Conservation (phyloP, 352 stramenopile genomes). For the Phytophthora nicotianae region DNA sequence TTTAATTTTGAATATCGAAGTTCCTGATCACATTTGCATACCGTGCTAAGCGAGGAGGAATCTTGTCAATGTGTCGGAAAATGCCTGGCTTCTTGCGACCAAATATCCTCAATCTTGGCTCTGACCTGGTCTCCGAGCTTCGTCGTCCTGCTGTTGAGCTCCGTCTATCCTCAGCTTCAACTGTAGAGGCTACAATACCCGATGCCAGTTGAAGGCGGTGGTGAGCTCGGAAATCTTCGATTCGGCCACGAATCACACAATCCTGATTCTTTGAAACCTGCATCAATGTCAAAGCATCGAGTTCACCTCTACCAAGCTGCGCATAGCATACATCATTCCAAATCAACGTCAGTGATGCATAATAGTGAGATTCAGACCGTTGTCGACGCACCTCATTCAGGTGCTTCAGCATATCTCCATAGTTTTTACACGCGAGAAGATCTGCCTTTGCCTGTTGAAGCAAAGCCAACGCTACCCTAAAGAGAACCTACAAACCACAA, state of each 20-base stretch:
- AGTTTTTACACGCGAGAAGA: constrained; percentile 66
- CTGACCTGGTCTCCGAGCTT: constrained; percentile 48
- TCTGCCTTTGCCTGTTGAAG: constrained; percentile 65
- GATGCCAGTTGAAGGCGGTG: constrained; percentile 83
- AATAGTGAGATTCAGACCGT: background rate
- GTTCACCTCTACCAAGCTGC: constrained; percentile 62
- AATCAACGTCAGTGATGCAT: background rate
- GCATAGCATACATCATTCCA: background rate
- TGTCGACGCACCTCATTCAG: constrained; percentile 71
- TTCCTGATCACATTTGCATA: constrained; percentile 28
- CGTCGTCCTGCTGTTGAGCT: constrained; percentile 34
- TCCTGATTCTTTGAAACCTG: constrained; percentile 65
- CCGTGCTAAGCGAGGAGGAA: constrained; percentile 50
- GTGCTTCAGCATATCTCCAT: constrained; percentile 80
- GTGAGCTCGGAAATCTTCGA: constrained; percentile 87
- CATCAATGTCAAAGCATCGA: constrained; percentile 56
- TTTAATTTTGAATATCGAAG: background rate
- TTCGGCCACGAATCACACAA: constrained; percentile 62
- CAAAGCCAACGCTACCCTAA: constrained; percentile 74
- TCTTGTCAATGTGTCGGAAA: constrained; percentile 65
- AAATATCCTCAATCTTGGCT: constrained; percentile 63
- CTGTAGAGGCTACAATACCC: constrained; percentile 73
- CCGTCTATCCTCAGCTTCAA: constrained; percentile 51
- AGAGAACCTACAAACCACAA: constrained; percentile 59
- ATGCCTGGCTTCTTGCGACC: constrained; percentile 68